Base-by-base conservation (phyloP, 2,329 filamentous ascomycete species). In the Pyricularia pennisetigena region DNA sequence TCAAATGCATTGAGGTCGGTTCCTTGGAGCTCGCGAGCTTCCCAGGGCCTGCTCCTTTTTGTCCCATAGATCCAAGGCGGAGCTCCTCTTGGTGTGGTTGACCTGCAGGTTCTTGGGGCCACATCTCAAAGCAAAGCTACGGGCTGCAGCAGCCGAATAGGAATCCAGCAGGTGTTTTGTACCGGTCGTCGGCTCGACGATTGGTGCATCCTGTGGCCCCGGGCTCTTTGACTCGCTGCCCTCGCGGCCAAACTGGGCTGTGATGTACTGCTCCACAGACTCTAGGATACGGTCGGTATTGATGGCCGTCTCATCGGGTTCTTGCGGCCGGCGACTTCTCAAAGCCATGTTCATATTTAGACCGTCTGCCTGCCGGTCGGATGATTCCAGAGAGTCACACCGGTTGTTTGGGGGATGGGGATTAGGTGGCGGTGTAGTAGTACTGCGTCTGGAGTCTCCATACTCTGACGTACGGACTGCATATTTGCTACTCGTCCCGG, bases 11-110 rank as follows among this genome's bases (percentile, higher is more conserved):
- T 7, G 9, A 24, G 9, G 5, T n/a, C 32, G 41, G 5, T 16
- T 41, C 12, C 24, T 24, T 4, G 24, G 14, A 49, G n/a, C 20
- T 16, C 64, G 16, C 12, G 23, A 41, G 8, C 7, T 12, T 29
- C 10, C 64, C 28, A 12, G 9, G n/a, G 6, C 7, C n/a, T 57
- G 23, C 8, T 32, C 23, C 14, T 59, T 67, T 49, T 67, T 67
- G 6, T 67, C 24, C 65, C 65, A 67, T 8, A 67, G 65, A 9
- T 67, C 65, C 24, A 67, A 23, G 8, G 65, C 65, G 23, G 23
- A n/a, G 26, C 23, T 59, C 23, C 65, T 24, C 49, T 59, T 67
- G 8, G 9, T 23, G 24, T 30, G 29, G 12, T 28, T 28, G 24
- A 67, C 65, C 16, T 26, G 30, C 10, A 49, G 49, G 28, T 61